These are phyloP conservation scores for Ceriops tagal DNA, from an alignment of 345 rosid genomes.

Conservation along the genomic window DNA sequence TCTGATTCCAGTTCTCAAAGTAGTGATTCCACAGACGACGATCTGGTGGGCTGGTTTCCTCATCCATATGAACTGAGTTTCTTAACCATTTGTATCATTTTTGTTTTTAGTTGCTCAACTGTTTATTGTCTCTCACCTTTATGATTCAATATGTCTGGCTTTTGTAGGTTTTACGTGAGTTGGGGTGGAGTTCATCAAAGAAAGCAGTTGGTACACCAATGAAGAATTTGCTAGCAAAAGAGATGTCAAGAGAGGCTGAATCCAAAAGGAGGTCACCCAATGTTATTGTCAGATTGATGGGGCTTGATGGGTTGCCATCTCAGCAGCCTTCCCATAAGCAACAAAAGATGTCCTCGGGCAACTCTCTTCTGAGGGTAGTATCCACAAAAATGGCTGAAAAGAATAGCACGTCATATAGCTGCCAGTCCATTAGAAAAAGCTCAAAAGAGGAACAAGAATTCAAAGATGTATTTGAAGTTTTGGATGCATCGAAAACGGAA, in stretches of 20 bases:
- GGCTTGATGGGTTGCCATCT: conserved; percentile 83
- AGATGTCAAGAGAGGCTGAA: conserved; percentile 76
- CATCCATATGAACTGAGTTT: conserved; percentile 2
- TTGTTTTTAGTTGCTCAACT: too few species aligned
- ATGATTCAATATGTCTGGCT: conserved; percentile 20
- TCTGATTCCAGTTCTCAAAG: conserved; percentile 49
- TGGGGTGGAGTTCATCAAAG: conserved; percentile 36
- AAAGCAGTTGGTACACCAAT: conserved; percentile 50
- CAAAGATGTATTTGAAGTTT: conserved; percentile 95
- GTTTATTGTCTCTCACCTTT: background rate
- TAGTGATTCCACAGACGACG: conserved; percentile 40
- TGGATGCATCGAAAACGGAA: conserved; percentile 54
- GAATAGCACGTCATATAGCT: conserved; percentile 39
- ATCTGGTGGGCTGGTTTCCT: conserved; percentile 49
- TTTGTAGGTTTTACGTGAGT: conserved; percentile 47
- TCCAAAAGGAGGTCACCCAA: conserved; percentile 70
- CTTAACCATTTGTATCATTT: background rate
- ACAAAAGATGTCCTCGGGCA: conserved; percentile 42
- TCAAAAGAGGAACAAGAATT: conserved; percentile 78
- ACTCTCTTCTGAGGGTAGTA: conserved; percentile 22
- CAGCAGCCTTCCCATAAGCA: conserved; percentile 46
- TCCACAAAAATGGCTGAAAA: conserved; percentile 34
- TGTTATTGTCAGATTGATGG: conserved; percentile 91
- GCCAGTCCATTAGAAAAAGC: conserved; percentile 56
- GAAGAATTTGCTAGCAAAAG: conserved; percentile 75